phyloP scores from a whole-genome alignment of 2,329 filamentous ascomycete genomes.

The Diaporthe caulivora region DNA sequence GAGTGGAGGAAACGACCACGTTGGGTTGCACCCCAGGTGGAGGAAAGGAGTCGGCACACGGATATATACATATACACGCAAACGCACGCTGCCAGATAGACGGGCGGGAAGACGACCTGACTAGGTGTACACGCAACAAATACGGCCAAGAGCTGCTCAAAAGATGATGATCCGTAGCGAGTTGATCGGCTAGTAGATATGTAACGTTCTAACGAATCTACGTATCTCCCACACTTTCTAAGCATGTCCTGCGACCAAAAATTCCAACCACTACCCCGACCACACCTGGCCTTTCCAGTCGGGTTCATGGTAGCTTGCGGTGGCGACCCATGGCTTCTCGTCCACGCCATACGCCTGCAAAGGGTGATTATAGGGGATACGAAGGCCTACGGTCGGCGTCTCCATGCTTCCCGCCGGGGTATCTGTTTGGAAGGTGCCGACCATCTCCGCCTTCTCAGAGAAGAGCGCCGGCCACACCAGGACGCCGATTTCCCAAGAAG shows the following conservation, averaged over 20 bases:
- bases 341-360: slow-evolving; percentile 71
- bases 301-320: slow-evolving; percentile 66
- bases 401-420: slow-evolving; percentile 51
- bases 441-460: slow-evolving; percentile 68
- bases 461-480: slow-evolving; percentile 81
- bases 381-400: slow-evolving; percentile 70
- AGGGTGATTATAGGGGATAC: slow-evolving; percentile 87
- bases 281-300: slow-evolving; percentile 70
- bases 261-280: slow-evolving; percentile 40
- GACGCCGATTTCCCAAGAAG: slow-evolving; percentile 88
- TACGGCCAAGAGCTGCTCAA: slow-evolving; percentile 2
- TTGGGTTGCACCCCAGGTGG: not conserved
- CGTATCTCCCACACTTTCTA: not conserved
- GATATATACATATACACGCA: slow-evolving; percentile 22
- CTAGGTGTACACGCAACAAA: slow-evolving; percentile 4
- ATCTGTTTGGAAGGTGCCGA: slow-evolving; percentile 76
- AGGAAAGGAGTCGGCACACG: not conserved
- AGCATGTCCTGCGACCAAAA: not conserved
- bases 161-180: not conserved
- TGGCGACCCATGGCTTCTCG: slow-evolving; percentile 85
- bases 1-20: not conserved
- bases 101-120: slow-evolving; percentile 1
- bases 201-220: not conserved
- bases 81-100: slow-evolving; percentile 19
- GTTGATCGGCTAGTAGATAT: not conserved